These are phyloP conservation scores for Globisporangium spinosum DNA, from an alignment of 352 stramenopile genomes.

Conservation along the genomic window DNA sequence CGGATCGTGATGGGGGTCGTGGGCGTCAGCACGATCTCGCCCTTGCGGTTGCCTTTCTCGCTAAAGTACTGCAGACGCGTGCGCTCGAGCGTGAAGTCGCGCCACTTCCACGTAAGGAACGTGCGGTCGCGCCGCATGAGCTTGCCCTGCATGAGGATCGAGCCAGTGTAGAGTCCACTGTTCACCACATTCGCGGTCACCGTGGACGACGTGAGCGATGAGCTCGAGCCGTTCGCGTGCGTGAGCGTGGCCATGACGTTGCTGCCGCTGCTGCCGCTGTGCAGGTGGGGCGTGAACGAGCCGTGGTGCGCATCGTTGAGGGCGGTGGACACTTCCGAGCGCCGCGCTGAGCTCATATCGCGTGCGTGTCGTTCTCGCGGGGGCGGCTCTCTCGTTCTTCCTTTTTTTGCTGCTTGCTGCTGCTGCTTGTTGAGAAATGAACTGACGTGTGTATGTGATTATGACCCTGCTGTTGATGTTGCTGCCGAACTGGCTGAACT, in stretches of 20 bases:
- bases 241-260: background rate
- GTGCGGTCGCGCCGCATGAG: slow-evolving; percentile 73
- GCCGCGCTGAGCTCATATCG: slow-evolving; percentile 13
- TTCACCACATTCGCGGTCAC: background rate
- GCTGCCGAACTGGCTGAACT: background rate
- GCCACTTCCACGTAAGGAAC: slow-evolving; percentile 83
- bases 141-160: slow-evolving; percentile 56
- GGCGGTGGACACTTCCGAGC: slow-evolving; percentile 18
- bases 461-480: background rate
- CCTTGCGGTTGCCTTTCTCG: slow-evolving; percentile 69
- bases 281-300: slow-evolving; percentile 10
- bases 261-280: background rate
- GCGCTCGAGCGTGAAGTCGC: slow-evolving; percentile 74
- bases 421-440: slow-evolving; percentile 2
- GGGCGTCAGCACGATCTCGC: slow-evolving; percentile 53
- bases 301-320: slow-evolving; percentile 14
- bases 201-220: slow-evolving; percentile 4
- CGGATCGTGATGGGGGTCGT: slow-evolving; percentile 75
- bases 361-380: background rate
- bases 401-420: background rate
- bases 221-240: slow-evolving; percentile 2
- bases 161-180: slow-evolving; percentile 21
- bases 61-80: slow-evolving; percentile 74
- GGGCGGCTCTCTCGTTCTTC: background rate
- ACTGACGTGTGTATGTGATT: slow-evolving; percentile 2